Base-by-base conservation (phyloP, 345 rosid genomes). In the Kernera saxatilis region DNA sequence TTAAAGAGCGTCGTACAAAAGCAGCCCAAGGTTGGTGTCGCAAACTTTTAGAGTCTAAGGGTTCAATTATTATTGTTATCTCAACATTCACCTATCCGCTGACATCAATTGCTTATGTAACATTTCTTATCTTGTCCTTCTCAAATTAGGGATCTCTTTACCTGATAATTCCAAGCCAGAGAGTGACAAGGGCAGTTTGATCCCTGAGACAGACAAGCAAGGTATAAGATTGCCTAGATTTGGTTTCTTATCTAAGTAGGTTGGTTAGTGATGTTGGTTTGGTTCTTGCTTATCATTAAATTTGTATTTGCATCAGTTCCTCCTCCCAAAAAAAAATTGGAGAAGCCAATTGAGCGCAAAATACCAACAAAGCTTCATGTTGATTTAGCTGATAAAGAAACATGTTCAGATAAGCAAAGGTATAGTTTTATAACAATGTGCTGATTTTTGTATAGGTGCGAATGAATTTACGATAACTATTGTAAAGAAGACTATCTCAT, bases 361-460 rank as follows among this genome's bases (percentile, higher is more conserved):
- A 87, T 77, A 61, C 71, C 81, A 14, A 75, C 75, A 51, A 78
- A 71, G 60, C 69, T 86, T 65, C 67, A 65, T 71, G 72, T 70
- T 61, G 84, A 82, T 75, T 60, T 88, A 66, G 67, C 77, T 30
- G 96, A 91, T 64, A 85, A 82, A 68, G 93, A 84, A 84, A 86
- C 76, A 70, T 79, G 89, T 69, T 94, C 97, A 26, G 92, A 74
- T 77, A 94, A 86, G 82, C 99, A 89, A 82, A 88, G 96, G 99
- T 89, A 82, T 60, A 44, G 29, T 73, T 56, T 71, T 69, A 27
- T 64, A 1, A 13, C 26, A 44, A 26, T 33, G 17, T 32, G 25
- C 23, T 59, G 68, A 30, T 13, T 67, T 66, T 39, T 72, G 6
- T 56, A 4, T 32, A 21, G 19, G 23, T n/a, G n/a, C n/a, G 11